Evolutionary conservation across 306 rosid species (phyloP).

Genomic region (Rosa persica): DNA sequence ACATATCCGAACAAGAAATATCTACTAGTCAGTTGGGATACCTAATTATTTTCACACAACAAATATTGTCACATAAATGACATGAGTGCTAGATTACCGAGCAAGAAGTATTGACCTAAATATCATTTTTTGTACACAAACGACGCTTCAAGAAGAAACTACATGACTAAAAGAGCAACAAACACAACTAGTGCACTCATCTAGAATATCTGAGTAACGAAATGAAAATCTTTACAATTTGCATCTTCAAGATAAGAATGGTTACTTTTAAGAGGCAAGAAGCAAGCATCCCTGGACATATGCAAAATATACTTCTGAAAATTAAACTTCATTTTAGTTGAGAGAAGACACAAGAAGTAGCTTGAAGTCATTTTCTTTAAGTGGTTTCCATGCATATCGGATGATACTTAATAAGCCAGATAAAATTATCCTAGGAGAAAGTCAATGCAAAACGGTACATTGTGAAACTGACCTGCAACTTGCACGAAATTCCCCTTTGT

Average conservation of each 20-base stretch:
- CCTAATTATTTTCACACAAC: not conserved
- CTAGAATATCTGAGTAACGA: not conserved
- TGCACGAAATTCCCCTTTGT: conserved; percentile 72
- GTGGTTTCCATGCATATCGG: not conserved
- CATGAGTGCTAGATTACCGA: not conserved
- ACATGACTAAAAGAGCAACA: not conserved
- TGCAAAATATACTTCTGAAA: not conserved
- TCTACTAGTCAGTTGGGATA: not conserved
- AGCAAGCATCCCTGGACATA: not conserved
- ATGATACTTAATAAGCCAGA: not conserved
- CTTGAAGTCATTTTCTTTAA: not conserved
- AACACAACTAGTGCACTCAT: not conserved
- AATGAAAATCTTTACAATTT: not conserved
- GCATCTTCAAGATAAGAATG: conserved; percentile 2
- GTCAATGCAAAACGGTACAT: not conserved
- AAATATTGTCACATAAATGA: not conserved
- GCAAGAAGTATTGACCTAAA: not conserved
- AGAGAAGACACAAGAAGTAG: not conserved
- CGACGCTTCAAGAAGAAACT: not conserved
- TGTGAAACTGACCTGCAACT: conserved; percentile 68
- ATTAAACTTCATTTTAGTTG: not conserved
- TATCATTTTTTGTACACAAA: not conserved
- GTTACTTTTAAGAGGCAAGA: not conserved
- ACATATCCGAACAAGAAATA: conserved; percentile 7
- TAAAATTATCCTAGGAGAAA: conserved; percentile 2